Conservation (phyloP, 2,329 filamentous ascomycete genomes). For the Mycosphaerella sp. region DNA sequence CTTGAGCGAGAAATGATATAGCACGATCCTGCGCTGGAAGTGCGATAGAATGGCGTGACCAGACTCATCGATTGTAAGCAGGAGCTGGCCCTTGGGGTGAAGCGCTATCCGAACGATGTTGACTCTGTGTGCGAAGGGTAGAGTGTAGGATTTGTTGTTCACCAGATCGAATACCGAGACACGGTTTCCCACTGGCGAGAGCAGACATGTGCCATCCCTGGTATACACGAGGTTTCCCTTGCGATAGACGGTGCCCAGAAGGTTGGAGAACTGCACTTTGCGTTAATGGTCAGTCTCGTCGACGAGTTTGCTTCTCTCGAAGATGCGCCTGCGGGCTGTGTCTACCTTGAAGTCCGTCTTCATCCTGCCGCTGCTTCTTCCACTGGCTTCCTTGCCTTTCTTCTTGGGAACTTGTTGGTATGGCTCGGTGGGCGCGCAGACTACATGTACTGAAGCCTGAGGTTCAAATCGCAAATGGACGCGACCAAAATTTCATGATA, state of each 20-base stretch:
- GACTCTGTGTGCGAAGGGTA: constrained; percentile 86
- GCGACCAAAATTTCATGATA: constrained; percentile 17
- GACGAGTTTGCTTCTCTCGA: constrained; percentile 5
- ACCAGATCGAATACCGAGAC: constrained; percentile 95
- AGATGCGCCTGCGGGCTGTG: constrained; percentile 7
- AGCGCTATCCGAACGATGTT: constrained; percentile 87
- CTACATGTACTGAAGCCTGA: not conserved
- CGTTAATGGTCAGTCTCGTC: constrained; percentile 16
- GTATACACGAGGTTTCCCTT: constrained; percentile 96
- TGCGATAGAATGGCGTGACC: constrained; percentile 91
- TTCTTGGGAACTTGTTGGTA: not conserved
- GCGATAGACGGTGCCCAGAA: constrained; percentile 96
- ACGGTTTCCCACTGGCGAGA: constrained; percentile 92
- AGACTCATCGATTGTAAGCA: constrained; percentile 90
- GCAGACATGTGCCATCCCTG: constrained; percentile 89
- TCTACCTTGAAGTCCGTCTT: constrained; percentile 97
- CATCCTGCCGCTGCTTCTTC: constrained; percentile 49
- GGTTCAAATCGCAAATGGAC: not conserved
- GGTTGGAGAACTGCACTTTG: constrained; percentile 76
- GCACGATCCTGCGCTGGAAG: constrained; percentile 71
- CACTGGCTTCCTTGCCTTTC: not conserved
- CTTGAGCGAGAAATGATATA: constrained; percentile 96
- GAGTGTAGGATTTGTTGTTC: constrained; percentile 82
- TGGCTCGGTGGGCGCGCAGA: too few species aligned
- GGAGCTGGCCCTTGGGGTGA: constrained; percentile 81